Percentiles rank a stretch among this genome's conserved stretches.
Conservation (phyloP, 164 flowering plant genomes). For the Aristolochia californica region DNA sequence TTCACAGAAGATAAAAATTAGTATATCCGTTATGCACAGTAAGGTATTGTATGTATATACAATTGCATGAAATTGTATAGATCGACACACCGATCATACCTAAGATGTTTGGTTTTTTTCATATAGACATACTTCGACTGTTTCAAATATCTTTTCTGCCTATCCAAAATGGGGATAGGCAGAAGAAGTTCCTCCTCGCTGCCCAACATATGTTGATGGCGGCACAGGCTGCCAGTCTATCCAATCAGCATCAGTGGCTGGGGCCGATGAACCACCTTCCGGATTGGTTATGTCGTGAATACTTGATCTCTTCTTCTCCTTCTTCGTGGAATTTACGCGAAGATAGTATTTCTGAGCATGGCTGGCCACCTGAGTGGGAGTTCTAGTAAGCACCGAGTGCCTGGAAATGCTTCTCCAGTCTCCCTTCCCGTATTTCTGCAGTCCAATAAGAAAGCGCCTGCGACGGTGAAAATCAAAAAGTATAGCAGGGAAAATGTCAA, state of each 20-base stretch:
- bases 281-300: conserved; percentile 65
- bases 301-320: conserved; percentile 65
- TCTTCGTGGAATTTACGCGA: conserved; percentile 37
- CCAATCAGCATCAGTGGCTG: conserved; percentile 14
- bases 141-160: not conserved
- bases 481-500: not conserved
- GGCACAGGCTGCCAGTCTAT: not conserved
- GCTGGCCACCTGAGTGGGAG: conserved; percentile 74
- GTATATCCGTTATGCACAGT: too few species aligned
- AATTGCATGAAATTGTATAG: too few species aligned
- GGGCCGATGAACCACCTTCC: conserved; percentile 12
- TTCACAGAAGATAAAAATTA: too few species aligned
- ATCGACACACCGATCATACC: too few species aligned
- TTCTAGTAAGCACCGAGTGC: conserved; percentile 50
- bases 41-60: too few species aligned
- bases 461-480: not conserved
- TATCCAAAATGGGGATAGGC: not conserved
- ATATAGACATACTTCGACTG: too few species aligned
- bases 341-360: conserved; percentile 70
- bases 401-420: conserved; percentile 87
- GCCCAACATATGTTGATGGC: not conserved
- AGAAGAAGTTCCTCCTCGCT: not conserved
- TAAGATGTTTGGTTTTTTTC: too few species aligned
- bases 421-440: conserved; percentile 49
- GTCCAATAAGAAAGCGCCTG: conserved; percentile 54